Percentiles rank a stretch among this genome's conserved stretches.
These are phyloP conservation scores for Cyclotella cryptica DNA, from an alignment of 108 stramenopile species.

Conservation along the genomic window DNA sequence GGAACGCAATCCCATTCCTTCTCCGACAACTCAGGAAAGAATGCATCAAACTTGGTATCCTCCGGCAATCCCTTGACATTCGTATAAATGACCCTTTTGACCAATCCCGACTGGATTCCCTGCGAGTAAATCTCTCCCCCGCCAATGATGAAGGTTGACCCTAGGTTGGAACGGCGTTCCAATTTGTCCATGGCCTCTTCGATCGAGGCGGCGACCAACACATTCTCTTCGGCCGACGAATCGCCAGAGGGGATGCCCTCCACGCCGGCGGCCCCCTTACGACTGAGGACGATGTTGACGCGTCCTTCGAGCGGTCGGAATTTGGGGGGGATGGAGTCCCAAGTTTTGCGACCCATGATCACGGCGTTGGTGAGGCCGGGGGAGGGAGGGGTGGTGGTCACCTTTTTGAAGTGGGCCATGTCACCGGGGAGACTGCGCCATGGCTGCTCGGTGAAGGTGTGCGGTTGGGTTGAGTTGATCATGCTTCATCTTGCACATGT, in stretches of 20 bases:
- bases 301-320: slow-evolving; percentile 94
- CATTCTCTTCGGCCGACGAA: slow-evolving; percentile 52
- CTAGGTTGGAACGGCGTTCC: slow-evolving; percentile 54
- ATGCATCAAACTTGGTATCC: slow-evolving; percentile 76
- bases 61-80: slow-evolving; percentile 65
- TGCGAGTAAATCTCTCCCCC: slow-evolving; percentile 91
- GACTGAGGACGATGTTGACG: slow-evolving; percentile 93
- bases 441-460: slow-evolving; percentile 49
- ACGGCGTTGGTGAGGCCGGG: slow-evolving; percentile 88
- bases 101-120: slow-evolving; percentile 76
- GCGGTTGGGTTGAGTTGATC: neutral
- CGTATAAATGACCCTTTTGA: slow-evolving; percentile 76
- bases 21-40: slow-evolving; percentile 68
- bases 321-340: slow-evolving; percentile 94
- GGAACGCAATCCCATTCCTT: slow-evolving; percentile 65
- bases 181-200: slow-evolving; percentile 83
- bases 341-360: slow-evolving; percentile 99
- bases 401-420: slow-evolving; percentile 82
- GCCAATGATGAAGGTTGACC: slow-evolving; percentile 94
- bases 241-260: slow-evolving; percentile 5
- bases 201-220: slow-evolving; percentile 76
- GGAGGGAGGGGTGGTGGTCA: slow-evolving; percentile 66
- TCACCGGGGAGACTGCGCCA: slow-evolving; percentile 82
- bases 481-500: no score
- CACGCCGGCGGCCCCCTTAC: slow-evolving; percentile 37